A percentile compares a stretch with the other conserved stretches of the same genome.
Conservation (phyloP, 176 grass and related monocot species). For the Phoenix dactylifera region DNA sequence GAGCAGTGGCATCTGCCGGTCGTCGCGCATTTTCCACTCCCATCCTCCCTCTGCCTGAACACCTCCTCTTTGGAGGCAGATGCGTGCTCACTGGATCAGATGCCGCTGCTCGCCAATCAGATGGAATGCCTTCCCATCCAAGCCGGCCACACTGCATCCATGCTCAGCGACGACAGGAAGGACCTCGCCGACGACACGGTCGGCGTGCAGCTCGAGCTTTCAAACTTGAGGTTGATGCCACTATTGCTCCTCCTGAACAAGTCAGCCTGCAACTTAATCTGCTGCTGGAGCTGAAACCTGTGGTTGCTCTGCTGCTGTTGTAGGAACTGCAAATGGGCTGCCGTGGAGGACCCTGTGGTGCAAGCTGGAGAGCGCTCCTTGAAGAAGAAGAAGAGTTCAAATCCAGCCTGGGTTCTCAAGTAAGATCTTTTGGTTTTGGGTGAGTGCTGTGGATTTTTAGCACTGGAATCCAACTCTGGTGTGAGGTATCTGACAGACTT, state of each 20-base stretch:
- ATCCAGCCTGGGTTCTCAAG: slow-evolving; percentile 17
- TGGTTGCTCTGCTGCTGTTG: slow-evolving; percentile 41
- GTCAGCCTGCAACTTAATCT: slow-evolving; percentile 61
- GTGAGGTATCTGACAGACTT: not conserved
- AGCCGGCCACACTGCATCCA: slow-evolving; percentile 58
- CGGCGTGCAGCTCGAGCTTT: slow-evolving; percentile 26
- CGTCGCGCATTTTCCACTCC: slow-evolving; percentile 58
- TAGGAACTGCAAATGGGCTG: slow-evolving; percentile 40
- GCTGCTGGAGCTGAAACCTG: slow-evolving; percentile 33
- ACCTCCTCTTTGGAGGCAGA: slow-evolving; percentile 36
- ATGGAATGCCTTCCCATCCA: slow-evolving; percentile 63
- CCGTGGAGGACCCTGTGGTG: slow-evolving; percentile 31
- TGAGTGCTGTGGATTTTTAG: slow-evolving; percentile 18
- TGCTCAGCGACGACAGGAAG: slow-evolving; percentile 70
- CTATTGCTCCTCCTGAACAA: slow-evolving; percentile 59
- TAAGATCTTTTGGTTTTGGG: slow-evolving; percentile 36
- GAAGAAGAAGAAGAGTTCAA: slow-evolving; percentile 1
- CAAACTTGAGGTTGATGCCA: slow-evolving; percentile 61
- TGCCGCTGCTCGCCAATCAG: slow-evolving; percentile 33
- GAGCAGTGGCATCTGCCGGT: slow-evolving; percentile 73
- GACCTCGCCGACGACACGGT: slow-evolving; percentile 46
- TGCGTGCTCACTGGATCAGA: slow-evolving; percentile 33
- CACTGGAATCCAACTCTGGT: slow-evolving; percentile 24
- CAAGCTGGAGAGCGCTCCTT: not conserved
- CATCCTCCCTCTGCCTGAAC: slow-evolving; percentile 49